These are phyloP conservation scores for Ploettnerulaceae sp. DNA, from an alignment of 2,329 filamentous ascomycete genomes.

Conservation along the genomic window DNA sequence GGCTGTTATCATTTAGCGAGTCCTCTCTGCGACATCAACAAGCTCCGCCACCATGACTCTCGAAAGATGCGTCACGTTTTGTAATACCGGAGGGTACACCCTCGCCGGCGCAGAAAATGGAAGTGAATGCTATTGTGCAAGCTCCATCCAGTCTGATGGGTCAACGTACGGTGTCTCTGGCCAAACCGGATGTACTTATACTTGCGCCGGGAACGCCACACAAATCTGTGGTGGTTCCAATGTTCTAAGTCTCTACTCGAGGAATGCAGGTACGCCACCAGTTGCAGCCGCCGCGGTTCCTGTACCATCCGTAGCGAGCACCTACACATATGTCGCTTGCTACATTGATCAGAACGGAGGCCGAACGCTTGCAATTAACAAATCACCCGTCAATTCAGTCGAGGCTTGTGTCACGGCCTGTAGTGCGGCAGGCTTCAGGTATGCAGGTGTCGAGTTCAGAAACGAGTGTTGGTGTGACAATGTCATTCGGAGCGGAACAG, in stretches of 20 bases:
- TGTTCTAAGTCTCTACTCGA: background rate
- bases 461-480: conserved; percentile 2
- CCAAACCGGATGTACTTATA: background rate
- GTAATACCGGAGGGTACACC: background rate
- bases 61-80: background rate
- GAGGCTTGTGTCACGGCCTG: background rate
- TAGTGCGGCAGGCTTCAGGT: background rate
- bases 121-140: background rate
- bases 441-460: background rate
- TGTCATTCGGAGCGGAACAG: background rate
- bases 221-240: background rate
- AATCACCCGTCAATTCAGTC: background rate
- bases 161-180: background rate
- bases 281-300: background rate
- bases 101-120: background rate
- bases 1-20: background rate
- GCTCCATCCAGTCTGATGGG: background rate
- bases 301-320: background rate
- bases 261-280: background rate
- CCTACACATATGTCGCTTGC: background rate
- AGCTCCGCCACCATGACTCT: background rate
- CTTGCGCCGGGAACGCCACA: background rate
- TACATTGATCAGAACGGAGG: background rate
- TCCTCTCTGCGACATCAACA: background rate
- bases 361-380: conserved; percentile 1